phyloP scores from a whole-genome alignment of 139 green algal genomes.

The Haematococcus sp. region DNA sequence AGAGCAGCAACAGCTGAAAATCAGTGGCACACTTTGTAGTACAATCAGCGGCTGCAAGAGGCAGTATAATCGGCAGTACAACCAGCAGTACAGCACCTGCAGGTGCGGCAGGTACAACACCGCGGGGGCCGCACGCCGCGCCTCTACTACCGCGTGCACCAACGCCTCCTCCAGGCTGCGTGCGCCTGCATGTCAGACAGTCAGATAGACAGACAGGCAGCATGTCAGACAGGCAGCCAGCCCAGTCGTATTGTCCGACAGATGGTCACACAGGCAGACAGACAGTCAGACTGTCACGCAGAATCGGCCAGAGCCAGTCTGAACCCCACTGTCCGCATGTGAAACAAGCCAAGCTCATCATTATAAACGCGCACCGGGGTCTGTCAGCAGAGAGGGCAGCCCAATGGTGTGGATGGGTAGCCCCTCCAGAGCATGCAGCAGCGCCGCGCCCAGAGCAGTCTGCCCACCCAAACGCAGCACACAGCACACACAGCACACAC shows the following conservation, averaged over 20 bases:
- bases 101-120: slow-evolving; percentile 88
- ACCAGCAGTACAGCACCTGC: slow-evolving; percentile 34
- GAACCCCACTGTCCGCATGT: no score
- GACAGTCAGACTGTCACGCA: no score
- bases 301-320: no score
- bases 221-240: neutral
- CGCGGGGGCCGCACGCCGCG: slow-evolving; percentile 66
- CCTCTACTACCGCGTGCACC: slow-evolving; percentile 82
- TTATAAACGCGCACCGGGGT: slow-evolving; percentile 56
- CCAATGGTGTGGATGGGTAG: slow-evolving; percentile 79
- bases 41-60: no score
- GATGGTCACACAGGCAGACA: no score
- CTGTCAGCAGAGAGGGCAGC: slow-evolving; percentile 76
- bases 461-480: no score
- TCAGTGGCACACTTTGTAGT: no score
- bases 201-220: neutral
- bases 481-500: no score
- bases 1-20: no score
- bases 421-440: slow-evolving; percentile 83
- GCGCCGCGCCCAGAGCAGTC: slow-evolving; percentile 57
- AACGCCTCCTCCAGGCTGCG: slow-evolving; percentile 87
- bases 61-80: no score
- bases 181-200: slow-evolving; percentile 8
- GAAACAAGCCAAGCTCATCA: no score
- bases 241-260: no score